Percentiles rank a stretch among this genome's conserved stretches.
phyloP scores from a whole-genome alignment of 805 yeast genomes.

The Cyberlindnera xishuangbannaensis region DNA sequence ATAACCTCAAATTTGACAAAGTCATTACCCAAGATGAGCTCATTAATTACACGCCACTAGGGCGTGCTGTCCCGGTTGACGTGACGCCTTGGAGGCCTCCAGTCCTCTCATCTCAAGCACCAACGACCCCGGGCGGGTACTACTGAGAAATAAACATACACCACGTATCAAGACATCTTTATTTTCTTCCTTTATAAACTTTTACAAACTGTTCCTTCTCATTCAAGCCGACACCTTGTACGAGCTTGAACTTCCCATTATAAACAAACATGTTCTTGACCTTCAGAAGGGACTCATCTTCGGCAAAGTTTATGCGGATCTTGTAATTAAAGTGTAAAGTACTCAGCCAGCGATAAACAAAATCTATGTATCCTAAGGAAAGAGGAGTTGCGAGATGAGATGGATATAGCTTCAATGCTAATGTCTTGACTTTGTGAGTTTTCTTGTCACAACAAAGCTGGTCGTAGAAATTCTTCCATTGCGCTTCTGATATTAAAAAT shows the following conservation, averaged over 20 bases:
- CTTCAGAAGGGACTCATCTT: slow-evolving; percentile 21
- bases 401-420: slow-evolving; percentile 26
- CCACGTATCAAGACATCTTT: neutral
- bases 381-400: slow-evolving; percentile 30
- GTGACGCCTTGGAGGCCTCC: slow-evolving; percentile 17
- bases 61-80: slow-evolving; percentile 21
- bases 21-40: slow-evolving; percentile 8
- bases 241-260: slow-evolving; percentile 43
- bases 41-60: slow-evolving; percentile 18
- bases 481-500: slow-evolving; percentile 31
- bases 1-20: slow-evolving; percentile 21
- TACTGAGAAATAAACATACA: no score
- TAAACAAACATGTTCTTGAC: slow-evolving; percentile 31
- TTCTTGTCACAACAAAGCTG: slow-evolving; percentile 1
- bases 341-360: slow-evolving; percentile 18
- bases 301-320: slow-evolving; percentile 19
- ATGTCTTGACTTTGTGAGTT: slow-evolving; percentile 17
- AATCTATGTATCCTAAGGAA: slow-evolving; percentile 11
- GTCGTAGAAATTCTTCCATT: slow-evolving; percentile 18
- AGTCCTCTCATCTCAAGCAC: neutral
- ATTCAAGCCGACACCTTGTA: slow-evolving; percentile 35
- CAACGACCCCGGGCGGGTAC: no score
- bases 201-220: slow-evolving; percentile 41
- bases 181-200: slow-evolving; percentile 25
- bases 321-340: slow-evolving; percentile 21